These are phyloP conservation scores for Monilinia fructigena DNA, from an alignment of 2,329 filamentous ascomycete species.

Conservation along the genomic window DNA sequence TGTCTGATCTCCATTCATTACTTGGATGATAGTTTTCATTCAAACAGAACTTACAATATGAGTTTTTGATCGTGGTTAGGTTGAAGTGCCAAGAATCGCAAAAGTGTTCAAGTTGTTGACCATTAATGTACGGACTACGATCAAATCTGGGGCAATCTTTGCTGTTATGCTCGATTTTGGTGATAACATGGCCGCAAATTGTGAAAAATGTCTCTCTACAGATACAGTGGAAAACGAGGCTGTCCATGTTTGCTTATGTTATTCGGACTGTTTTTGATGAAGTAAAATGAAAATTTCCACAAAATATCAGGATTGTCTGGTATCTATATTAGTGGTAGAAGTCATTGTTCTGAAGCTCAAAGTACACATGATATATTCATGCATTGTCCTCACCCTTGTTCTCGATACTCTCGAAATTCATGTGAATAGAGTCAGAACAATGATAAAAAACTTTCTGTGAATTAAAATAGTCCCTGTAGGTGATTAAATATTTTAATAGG, in stretches of 20 bases:
- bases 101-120: neutral
- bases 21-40: neutral
- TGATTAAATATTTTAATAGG: too few species aligned
- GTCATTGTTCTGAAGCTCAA: neutral
- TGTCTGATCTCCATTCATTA: neutral
- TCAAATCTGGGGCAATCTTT: neutral
- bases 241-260: neutral
- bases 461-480: neutral
- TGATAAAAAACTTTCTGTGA: too few species aligned
- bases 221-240: neutral
- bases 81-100: neutral
- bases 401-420: neutral
- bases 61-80: neutral
- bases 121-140: neutral
- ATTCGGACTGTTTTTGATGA: too few species aligned
- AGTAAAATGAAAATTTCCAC: too few species aligned
- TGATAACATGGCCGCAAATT: neutral
- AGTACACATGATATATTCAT: neutral
- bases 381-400: neutral
- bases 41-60: neutral
- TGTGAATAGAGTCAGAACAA: neutral
- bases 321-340: neutral
- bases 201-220: neutral
- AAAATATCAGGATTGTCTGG: too few species aligned
- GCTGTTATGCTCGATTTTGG: neutral